A percentile compares a stretch with the other conserved stretches of the same genome.
These are phyloP conservation scores for Caloboletus firmus DNA, from an alignment of 1,284 basidiomycete genomes.

Conservation along the genomic window DNA sequence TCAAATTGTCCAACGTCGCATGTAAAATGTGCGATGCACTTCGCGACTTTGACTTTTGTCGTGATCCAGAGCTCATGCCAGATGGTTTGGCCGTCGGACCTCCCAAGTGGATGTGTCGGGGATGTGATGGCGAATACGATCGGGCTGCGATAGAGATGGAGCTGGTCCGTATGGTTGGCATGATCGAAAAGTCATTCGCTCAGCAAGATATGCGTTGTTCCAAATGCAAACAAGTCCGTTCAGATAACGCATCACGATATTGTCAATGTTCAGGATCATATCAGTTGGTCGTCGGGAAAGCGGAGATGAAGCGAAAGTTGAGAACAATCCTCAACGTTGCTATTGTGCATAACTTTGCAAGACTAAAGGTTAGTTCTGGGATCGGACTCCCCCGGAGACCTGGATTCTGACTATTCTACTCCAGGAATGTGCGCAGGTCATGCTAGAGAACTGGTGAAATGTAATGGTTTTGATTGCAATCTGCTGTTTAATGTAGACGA, in stretches of 20 bases:
- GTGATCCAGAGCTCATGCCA: constrained; percentile 86
- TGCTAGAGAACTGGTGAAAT: constrained; percentile 47
- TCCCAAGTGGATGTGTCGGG: constrained; percentile 63
- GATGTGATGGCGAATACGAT: constrained; percentile 89
- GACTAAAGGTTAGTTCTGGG: constrained; percentile 57
- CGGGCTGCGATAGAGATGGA: constrained; percentile 82
- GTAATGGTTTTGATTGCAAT: background rate
- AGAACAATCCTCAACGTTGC: constrained; percentile 81
- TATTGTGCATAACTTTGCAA: constrained; percentile 64
- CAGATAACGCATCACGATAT: constrained; percentile 82
- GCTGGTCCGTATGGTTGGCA: constrained; percentile 75
- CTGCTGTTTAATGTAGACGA: background rate
- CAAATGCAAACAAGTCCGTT: constrained; percentile 87
- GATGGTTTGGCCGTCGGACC: constrained; percentile 45
- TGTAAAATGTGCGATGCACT: constrained; percentile 89
- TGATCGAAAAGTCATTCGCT: constrained; percentile 74
- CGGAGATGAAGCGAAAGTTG: constrained; percentile 68
- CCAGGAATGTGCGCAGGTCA: constrained; percentile 56
- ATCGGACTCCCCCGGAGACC: background rate
- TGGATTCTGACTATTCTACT: constrained; percentile 7
- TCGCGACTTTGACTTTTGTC: constrained; percentile 92
- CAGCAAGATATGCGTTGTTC: constrained; percentile 89
- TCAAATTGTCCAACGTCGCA: constrained; percentile 85
- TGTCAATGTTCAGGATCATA: constrained; percentile 90
- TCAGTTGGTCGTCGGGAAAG: constrained; percentile 67